phyloP scores from a whole-genome alignment of 805 yeast genomes.

The Metschnikowia lochheadii region DNA sequence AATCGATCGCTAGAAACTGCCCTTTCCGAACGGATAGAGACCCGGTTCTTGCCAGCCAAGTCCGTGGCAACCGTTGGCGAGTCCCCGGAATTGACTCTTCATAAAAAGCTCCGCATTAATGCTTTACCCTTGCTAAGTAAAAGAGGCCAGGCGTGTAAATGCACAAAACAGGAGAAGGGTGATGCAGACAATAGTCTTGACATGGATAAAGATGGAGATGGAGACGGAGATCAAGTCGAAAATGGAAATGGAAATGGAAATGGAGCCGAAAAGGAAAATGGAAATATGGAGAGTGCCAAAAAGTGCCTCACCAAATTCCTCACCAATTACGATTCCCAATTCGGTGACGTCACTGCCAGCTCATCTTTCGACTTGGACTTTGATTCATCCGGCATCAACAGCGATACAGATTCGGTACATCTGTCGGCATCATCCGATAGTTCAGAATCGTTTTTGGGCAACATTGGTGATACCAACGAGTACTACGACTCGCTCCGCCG shows the following conservation, averaged over 20 bases:
- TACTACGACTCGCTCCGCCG: slow-evolving; percentile 17
- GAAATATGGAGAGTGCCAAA: neutral
- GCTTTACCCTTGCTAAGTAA: slow-evolving; percentile 19
- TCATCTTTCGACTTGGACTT: neutral
- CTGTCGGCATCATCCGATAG: slow-evolving; percentile 1
- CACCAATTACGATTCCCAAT: neutral
- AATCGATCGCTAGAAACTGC: neutral
- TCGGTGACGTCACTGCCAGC: neutral
- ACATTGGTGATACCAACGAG: slow-evolving; percentile 16
- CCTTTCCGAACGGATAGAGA: neutral
- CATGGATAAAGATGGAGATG: neutral
- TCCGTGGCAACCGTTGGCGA: slow-evolving; percentile 37
- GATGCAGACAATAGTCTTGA: neutral
- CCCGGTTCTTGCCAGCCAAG: slow-evolving; percentile 19
- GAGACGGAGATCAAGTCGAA: neutral
- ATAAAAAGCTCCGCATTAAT: slow-evolving; percentile 40
- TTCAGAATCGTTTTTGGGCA: slow-evolving; percentile 5
- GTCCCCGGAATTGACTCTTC: slow-evolving; percentile 35
- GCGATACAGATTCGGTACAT: neutral
- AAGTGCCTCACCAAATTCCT: neutral
- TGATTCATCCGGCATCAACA: slow-evolving; percentile 1
- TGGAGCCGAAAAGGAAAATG: too few species aligned
- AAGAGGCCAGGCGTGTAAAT: neutral
- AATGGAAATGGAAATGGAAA: too few species aligned
- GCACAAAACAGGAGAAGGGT: neutral